phyloP scores from a whole-genome alignment of 2,329 filamentous ascomycete species.

The Ceratocystis papillata region DNA sequence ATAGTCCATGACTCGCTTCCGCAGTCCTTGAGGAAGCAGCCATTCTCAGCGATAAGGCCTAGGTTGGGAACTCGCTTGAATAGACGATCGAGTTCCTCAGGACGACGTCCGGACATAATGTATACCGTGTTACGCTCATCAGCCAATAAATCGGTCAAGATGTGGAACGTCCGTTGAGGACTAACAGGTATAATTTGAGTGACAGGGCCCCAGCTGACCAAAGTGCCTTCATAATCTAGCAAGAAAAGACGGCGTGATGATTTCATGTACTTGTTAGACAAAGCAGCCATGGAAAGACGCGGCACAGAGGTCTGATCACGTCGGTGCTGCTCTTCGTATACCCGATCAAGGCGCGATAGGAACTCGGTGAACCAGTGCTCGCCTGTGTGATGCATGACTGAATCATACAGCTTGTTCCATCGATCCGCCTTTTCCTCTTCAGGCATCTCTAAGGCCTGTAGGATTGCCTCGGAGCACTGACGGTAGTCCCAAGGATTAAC shows the following conservation, averaged over 20 bases:
- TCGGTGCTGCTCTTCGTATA: constrained; percentile 72
- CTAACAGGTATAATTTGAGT: constrained; percentile 77
- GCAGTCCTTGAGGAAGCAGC: constrained; percentile 72
- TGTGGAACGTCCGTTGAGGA: constrained; percentile 69
- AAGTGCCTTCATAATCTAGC: constrained; percentile 85
- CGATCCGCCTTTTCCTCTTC: constrained; percentile 61
- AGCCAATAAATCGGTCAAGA: constrained; percentile 67
- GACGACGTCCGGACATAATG: constrained; percentile 81
- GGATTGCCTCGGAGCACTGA: constrained; percentile 76
- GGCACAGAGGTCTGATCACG: constrained; percentile 81
- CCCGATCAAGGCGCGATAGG: constrained; percentile 56
- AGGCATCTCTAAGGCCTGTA: constrained; percentile 68
- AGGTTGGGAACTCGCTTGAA: constrained; percentile 75
- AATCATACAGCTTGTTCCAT: constrained; percentile 62
- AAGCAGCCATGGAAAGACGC: constrained; percentile 58
- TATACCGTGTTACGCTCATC: constrained; percentile 80
- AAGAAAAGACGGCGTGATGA: constrained; percentile 68
- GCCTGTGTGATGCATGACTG: constrained; percentile 72
- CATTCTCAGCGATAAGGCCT: constrained; percentile 88
- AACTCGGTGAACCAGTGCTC: constrained; percentile 77
- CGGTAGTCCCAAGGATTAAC: constrained; percentile 96
- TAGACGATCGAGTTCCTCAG: constrained; percentile 75
- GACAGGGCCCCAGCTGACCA: constrained; percentile 77
- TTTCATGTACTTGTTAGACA: constrained; percentile 55
- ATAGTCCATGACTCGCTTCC: constrained; percentile 61